Evolutionary conservation across 73 alveolate genomes (phyloP).

Genomic region (Paramecium tetraurelia): DNA sequence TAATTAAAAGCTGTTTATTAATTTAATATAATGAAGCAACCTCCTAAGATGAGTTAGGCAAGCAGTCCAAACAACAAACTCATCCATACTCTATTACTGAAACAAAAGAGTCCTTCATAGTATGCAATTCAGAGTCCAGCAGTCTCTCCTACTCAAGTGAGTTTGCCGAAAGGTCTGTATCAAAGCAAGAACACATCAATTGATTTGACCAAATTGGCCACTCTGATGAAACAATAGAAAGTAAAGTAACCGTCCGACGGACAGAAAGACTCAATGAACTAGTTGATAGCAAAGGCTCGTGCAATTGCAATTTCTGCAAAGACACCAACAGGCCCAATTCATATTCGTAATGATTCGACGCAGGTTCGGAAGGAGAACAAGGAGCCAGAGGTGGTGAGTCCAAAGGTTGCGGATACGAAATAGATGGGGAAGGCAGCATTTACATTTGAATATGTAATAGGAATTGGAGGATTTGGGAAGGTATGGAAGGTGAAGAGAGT

Average conservation of each 20-base stretch:
- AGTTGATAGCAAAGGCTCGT: slow-evolving; percentile 18
- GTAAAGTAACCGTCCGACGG: neutral
- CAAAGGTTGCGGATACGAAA: neutral
- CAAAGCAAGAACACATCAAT: neutral
- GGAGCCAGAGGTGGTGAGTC: slow-evolving; percentile 21
- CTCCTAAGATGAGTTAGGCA: slow-evolving; percentile 7
- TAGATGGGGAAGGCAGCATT: slow-evolving; percentile 46
- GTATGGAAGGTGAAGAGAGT: slow-evolving; percentile 77
- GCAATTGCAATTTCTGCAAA: neutral
- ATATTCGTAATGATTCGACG: slow-evolving; percentile 19
- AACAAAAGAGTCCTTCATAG: slow-evolving; percentile 31
- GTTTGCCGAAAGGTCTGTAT: neutral
- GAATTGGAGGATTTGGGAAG: slow-evolving; percentile 84
- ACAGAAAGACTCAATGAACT: neutral
- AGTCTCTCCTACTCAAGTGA: neutral
- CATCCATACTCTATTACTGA: neutral
- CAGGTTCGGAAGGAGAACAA: neutral
- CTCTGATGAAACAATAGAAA: slow-evolving; percentile 19
- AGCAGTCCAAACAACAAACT: neutral
- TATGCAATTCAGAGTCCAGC: slow-evolving; percentile 22
- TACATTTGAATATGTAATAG: slow-evolving; percentile 65
- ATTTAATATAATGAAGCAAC: neutral
- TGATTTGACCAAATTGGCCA: slow-evolving; percentile 16
- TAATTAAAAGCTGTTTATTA: neutral
- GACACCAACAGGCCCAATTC: neutral